These are phyloP conservation scores for Eurotiales sp. DNA, from an alignment of 2,329 filamentous ascomycete genomes.

Conservation along the genomic window DNA sequence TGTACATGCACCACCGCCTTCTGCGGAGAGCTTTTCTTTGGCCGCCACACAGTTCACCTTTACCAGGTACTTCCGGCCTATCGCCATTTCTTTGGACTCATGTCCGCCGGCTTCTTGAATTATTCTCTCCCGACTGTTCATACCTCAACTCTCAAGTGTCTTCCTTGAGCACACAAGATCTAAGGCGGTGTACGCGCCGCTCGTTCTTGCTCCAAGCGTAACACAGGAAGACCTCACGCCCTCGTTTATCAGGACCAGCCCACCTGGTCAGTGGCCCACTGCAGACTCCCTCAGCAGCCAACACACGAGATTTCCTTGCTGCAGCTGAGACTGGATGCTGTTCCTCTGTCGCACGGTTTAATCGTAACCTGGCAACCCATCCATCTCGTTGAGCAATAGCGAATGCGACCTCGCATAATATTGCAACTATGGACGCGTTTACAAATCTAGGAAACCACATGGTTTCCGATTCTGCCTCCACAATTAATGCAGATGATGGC, in stretches of 20 bases:
- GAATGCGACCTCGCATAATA: slow-evolving; percentile 8
- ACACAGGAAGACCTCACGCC: neutral
- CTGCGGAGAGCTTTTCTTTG: slow-evolving; percentile 14
- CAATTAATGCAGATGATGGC: slow-evolving; percentile 84
- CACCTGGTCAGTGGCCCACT: neutral
- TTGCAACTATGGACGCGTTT: slow-evolving; percentile 61
- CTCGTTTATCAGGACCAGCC: neutral
- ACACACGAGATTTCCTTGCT: neutral
- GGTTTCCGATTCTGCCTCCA: slow-evolving; percentile 76
- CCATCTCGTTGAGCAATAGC: neutral
- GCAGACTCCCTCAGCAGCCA: neutral
- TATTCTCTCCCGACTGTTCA: neutral
- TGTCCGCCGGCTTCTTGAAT: neutral
- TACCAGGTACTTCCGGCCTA: neutral
- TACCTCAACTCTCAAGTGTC: too few species aligned
- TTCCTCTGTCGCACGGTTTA: neutral
- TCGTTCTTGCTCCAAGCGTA: neutral
- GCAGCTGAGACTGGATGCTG: slow-evolving; percentile 7
- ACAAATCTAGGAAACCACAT: slow-evolving; percentile 83
- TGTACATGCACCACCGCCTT: slow-evolving; percentile 15
- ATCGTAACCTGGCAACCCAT: neutral
- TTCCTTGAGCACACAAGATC: neutral
- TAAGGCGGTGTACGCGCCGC: neutral
- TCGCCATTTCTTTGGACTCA: neutral
- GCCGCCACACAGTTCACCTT: slow-evolving; percentile 14